Base-by-base conservation (phyloP, 768 basidiomycete genomes). In the Exsudoporus frostii region DNA sequence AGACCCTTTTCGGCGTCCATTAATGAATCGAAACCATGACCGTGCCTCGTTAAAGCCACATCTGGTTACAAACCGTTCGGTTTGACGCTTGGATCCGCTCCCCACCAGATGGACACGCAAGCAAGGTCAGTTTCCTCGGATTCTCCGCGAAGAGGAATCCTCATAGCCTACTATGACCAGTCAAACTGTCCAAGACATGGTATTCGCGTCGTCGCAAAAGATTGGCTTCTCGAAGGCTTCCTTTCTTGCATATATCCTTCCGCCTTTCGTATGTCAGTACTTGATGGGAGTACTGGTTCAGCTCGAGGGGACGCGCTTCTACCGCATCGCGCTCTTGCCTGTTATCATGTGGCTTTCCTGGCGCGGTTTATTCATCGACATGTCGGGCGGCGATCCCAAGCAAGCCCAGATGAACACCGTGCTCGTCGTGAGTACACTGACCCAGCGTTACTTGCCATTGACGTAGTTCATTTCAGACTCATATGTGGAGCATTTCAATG, bases 211-310 rank as follows among this genome's bases (percentile, higher is more conserved):
- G 30, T 54, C 61, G 13, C 50, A 39, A 29, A 62, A 50, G 38
- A 30, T 50, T 0, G 41, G 39, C 46, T 53, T 60, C 27, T 58
- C 58, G 22, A 37, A 2, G 40, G 3, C 40, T 67, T 22, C 72
- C 73, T 59, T 57, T 65, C 32, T 57, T 4, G 66, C 65, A 9
- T 69, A 74, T 49, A 55, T 82, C 39, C 51, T 78, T 10, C 80
- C 79, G 1, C 65, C 76, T 19, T 27, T 79, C 0, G 48, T 74
- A 10, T 70, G 70, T 50, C 78, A 80, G 59, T 82, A 79, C 67
- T 63, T 66, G 13, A 78, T 79, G 45, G 82, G 78, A 4, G 67
- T 82, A 22, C 73, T 85, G 34, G 79, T 82, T 17, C 70, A 80
- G 42, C 65, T 77, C 66, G 67, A 44, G 78, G 81, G 13, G 64